phyloP scores from a whole-genome alignment of 768 basidiomycete species.

The Boletus sp. region DNA sequence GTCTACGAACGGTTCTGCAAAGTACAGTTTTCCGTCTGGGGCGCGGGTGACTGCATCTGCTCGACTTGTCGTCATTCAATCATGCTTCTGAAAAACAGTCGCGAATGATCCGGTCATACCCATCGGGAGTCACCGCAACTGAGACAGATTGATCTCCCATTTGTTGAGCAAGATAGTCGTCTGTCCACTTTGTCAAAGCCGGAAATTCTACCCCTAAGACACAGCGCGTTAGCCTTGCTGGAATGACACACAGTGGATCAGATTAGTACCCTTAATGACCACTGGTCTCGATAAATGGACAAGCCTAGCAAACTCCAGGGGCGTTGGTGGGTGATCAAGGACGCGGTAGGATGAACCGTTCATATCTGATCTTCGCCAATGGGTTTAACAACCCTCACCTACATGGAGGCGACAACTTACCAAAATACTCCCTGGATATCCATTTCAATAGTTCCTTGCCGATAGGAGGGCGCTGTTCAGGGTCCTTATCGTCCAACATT shows the following conservation, averaged over 20 bases:
- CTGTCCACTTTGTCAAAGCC: conserved; percentile 57
- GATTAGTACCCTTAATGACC: conserved; percentile 59
- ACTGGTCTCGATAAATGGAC: conserved; percentile 70
- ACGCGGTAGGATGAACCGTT: conserved; percentile 53
- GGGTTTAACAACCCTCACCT: not conserved
- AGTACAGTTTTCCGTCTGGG: conserved; percentile 57
- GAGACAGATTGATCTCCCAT: conserved; percentile 59
- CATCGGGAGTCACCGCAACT: conserved; percentile 80
- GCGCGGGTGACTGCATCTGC: conserved; percentile 70
- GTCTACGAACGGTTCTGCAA: conserved; percentile 70
- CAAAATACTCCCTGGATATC: conserved; percentile 39
- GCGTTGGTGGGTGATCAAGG: conserved; percentile 54
- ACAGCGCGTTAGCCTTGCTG: not conserved
- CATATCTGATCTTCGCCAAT: conserved; percentile 40
- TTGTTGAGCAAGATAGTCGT: conserved; percentile 53
- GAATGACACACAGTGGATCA: not conserved
- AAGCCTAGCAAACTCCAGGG: conserved; percentile 66
- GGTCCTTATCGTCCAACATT: conserved; percentile 12
- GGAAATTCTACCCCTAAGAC: conserved; percentile 46
- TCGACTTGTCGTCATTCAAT: conserved; percentile 41
- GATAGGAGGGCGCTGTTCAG: conserved; percentile 11
- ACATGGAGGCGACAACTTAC: conserved; percentile 10
- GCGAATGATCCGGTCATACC: conserved; percentile 43
- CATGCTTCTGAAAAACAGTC: conserved; percentile 4
- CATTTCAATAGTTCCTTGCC: conserved; percentile 26